Conservation (phyloP, 1,284 basidiomycete genomes). For the Waitea zeae region DNA sequence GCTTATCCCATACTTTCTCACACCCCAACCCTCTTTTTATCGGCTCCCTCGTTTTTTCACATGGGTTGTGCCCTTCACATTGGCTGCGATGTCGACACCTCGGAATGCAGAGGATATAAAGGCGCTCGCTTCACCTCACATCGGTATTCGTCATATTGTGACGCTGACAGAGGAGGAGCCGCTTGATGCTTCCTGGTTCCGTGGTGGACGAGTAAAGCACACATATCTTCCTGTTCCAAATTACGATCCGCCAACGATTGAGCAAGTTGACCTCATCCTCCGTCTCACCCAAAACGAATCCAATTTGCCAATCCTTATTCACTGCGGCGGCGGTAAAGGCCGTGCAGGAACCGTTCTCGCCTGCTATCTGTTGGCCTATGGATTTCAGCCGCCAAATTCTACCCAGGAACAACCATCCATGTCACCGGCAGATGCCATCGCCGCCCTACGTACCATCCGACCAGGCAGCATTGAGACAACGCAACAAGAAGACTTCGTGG, state of each 20-base stretch:
- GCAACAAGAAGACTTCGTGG: conserved; percentile 35
- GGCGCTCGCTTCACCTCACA: conserved; percentile 21
- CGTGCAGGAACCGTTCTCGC: conserved; percentile 44
- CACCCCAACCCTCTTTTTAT: conserved; percentile 10
- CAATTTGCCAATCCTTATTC: conserved; percentile 32
- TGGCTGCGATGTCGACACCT: conserved; percentile 46
- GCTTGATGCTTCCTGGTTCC: conserved; percentile 29
- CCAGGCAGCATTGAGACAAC: conserved; percentile 38
- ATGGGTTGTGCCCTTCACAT: conserved; percentile 38
- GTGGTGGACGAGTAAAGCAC: conserved; percentile 22
- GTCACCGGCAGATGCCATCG: conserved; percentile 28
- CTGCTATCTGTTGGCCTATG: conserved; percentile 38
- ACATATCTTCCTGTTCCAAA: conserved; percentile 39
- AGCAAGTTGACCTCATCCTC: conserved; percentile 40
- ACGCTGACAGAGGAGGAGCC: conserved; percentile 42
- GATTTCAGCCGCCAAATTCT: conserved; percentile 23
- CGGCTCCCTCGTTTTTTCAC: conserved; percentile 40
- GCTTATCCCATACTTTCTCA: conserved; percentile 15
- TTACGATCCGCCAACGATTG: conserved; percentile 32
- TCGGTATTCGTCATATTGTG: conserved; percentile 38
- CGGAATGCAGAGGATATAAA: conserved; percentile 29
- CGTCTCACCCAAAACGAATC: conserved; percentile 23
- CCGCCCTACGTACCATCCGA: conserved; percentile 24
- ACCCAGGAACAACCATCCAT: conserved; percentile 25
- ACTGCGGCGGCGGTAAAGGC: conserved; percentile 47